Evolutionary conservation across 2,329 filamentous ascomycete genomes (phyloP).

Genomic region (Penicillium sp.): DNA sequence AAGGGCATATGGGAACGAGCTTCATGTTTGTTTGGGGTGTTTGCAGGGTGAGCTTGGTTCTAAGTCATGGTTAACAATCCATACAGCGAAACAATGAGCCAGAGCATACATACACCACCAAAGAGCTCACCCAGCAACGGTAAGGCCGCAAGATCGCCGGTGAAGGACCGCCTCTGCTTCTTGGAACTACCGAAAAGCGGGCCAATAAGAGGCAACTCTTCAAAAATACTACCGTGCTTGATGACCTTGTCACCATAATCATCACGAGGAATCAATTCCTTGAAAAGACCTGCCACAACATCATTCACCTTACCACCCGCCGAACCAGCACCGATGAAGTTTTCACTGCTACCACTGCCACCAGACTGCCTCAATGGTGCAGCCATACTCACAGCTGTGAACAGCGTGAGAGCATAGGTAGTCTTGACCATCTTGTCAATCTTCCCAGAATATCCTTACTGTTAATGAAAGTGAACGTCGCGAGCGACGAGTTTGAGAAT

Average conservation of each 20-base stretch:
- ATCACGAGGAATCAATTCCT: conserved; percentile 1
- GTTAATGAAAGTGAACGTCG: conserved; percentile 18
- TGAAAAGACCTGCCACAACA: conserved; percentile 3
- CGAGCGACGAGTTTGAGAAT: conserved; percentile 12
- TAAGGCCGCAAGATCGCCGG: conserved; percentile 13
- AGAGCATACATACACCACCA: conserved; percentile 14
- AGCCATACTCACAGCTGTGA: conserved; percentile 24
- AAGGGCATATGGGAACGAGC: conserved; percentile 2
- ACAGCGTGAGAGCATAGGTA: conserved; percentile 23
- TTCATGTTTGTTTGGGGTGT: background rate
- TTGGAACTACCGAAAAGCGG: background rate
- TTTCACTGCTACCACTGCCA: conserved; percentile 12
- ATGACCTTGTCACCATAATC: background rate
- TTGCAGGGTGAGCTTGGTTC: conserved; percentile 10
- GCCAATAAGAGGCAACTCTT: conserved; percentile 3
- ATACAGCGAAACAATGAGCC: background rate
- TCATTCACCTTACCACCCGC: conserved; percentile 13
- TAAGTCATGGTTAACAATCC: background rate
- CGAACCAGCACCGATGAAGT: conserved; percentile 19
- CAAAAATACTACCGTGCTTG: conserved; percentile 7
- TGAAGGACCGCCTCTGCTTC: conserved; percentile 12
- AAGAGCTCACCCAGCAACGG: conserved; percentile 15
- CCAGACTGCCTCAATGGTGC: conserved; percentile 14
- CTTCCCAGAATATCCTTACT: background rate
- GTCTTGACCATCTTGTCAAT: conserved; percentile 23